Base-by-base conservation (phyloP, 805 yeast species). In the Sungouiella blattae region DNA sequence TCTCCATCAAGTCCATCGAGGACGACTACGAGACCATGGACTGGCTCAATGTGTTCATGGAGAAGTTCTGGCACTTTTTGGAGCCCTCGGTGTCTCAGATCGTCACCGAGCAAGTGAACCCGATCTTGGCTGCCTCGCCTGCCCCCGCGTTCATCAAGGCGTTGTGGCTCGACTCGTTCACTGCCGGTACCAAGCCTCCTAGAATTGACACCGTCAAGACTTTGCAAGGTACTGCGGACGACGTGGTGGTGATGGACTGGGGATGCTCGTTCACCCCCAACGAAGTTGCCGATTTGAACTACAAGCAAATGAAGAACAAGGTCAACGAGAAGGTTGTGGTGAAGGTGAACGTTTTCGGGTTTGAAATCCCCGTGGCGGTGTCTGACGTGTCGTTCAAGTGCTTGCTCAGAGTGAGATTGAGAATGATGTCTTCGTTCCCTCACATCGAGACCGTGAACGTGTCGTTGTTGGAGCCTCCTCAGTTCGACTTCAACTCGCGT, bases 231-330 rank as follows among this genome's bases (percentile, higher is more conserved):
- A 91, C 97, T n/a, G 81, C 78, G 20, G 84, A 83, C 43, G 96
- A 91, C 54, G 83, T 93, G 34, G 94, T 91, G 8, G 96, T 94
- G 35, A 93, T 93, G 96, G 98, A 93, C 62, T 91, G 97, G 97
- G 83, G 80, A 27, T 75, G 84, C 28, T 85, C 96, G 1, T 87
- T 89, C 67, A 83, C 87, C 18, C 98, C 99, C n/a, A 87, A 87
- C 60, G 84, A 88, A 26, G 61, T 78, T 32, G 83, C 83, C 27
- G 99, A 93, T 59, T 67, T 87, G 49, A 87, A 87, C 36, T 78
- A 80, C 18, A 86, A 91, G 52, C 97, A 93, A 60, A 58, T 83
- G 60, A 86, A 82, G 55, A 87, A 80, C 57, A 80, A 78, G 47
- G 89, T 88, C 28, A 88, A 89, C 60, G 95, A 89, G 55, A 78